A percentile compares a stretch with the other conserved stretches of the same genome.
phyloP scores from a whole-genome alignment of 352 stramenopile species.

The Phytophthora rubi region DNA sequence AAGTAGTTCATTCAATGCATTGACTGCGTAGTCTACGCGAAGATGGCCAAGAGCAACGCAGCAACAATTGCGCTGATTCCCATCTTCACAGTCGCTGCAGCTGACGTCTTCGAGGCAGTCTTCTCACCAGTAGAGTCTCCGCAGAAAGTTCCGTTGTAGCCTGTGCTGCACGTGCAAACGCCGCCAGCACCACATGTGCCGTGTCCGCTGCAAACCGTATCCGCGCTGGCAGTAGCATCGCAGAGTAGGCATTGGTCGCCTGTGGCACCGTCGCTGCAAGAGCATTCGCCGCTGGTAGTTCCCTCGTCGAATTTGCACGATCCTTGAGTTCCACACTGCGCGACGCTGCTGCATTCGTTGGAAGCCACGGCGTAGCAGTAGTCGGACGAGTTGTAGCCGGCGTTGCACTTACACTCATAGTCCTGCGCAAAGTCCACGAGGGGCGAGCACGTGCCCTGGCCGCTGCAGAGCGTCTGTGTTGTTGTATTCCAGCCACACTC shows the following conservation, averaged over 20 bases:
- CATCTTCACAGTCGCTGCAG: constrained; percentile 20
- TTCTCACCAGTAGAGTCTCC: constrained; percentile 28
- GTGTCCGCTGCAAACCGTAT: constrained; percentile 54
- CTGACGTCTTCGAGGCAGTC: constrained; percentile 10
- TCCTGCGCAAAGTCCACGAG: constrained; percentile 59
- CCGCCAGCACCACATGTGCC: constrained; percentile 55
- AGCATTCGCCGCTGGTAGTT: constrained; percentile 47
- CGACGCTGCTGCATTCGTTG: constrained; percentile 78
- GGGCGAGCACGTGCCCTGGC: constrained; percentile 75
- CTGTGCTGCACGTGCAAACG: constrained; percentile 57
- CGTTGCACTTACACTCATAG: constrained; percentile 83
- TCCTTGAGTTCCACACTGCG: constrained; percentile 67
- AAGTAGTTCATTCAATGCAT: constrained; percentile 25
- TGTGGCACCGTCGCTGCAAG: constrained; percentile 54
- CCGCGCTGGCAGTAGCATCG: constrained; percentile 38
- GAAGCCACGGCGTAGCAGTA: constrained; percentile 59
- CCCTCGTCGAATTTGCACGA: constrained; percentile 47
- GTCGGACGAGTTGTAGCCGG: constrained; percentile 63
- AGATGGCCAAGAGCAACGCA: constrained; percentile 30
- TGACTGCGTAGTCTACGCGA: constrained; percentile 29
- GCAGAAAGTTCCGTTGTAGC: constrained; percentile 77
- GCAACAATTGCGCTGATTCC: constrained; percentile 20
- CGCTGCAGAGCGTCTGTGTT: constrained; percentile 61
- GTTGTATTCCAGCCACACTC: constrained; percentile 61
- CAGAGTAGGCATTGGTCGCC: constrained; percentile 76